Evolutionary conservation across 306 rosid genomes (phyloP), one percentile per base, ranked within the genome.

Genomic region (Crotalaria pallida): DNA sequence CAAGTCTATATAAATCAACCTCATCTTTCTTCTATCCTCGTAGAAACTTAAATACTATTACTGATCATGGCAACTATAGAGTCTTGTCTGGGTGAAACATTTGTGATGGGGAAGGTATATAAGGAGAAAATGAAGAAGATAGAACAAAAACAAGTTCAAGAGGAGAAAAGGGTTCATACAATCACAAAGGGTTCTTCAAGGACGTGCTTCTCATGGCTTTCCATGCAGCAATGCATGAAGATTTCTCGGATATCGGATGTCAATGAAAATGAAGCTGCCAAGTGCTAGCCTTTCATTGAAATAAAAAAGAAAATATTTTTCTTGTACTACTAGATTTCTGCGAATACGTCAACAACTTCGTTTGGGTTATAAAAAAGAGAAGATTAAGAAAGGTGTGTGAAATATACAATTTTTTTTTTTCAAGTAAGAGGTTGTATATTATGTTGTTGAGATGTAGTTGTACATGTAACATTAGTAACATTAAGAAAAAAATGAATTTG

Each of bases 171-270:
- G 19, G 16, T 44, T 51, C 22, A 38, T 7, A 6, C 29, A 17
- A 33, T 15, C 36, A 7, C 16, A 62, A 59, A 10, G 16, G 65
- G 26, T 74, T 57, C 6, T 11, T 33, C 86, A 11, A 47, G 69
- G 22, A 83, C 86, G 5, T 81, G 88, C 64, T 88, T 88, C 48
- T 52, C 67, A 6, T 86, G 74, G 80, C n/a, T 80, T 18, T 59
- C 73, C 1, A 80, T 76, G 59, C 58, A 71, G 12, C 65, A 71
- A 0, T 57, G 10, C 11, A 49, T 0, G 8, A 76, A 63, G 50
- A 62, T 0, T 59, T 41, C 62, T 29, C 43, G n/a, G 8, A 29
- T 67, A n/a, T 51, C 59, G 1, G 72, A 63, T 78, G 64, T 3
- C 8, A 36, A 34, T 0, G 18, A 65, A 52, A 34, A 33, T 11